These are phyloP conservation scores for Arachis monticola DNA, from an alignment of 331 rosid species.

Conservation along the genomic window DNA sequence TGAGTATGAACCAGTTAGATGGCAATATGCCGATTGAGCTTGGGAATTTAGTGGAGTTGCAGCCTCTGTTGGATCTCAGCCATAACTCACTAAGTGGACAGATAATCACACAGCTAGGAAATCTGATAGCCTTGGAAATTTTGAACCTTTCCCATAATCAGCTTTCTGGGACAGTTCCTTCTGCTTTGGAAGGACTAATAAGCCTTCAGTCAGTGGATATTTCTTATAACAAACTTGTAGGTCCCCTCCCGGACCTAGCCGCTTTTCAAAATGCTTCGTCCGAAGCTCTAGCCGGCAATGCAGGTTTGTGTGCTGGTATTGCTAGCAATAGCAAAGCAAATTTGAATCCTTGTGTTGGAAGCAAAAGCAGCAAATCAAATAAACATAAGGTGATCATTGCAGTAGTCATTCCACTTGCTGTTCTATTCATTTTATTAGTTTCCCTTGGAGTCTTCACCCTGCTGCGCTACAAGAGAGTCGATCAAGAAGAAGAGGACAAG, in stretches of 20 bases:
- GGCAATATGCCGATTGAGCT: slow-evolving; percentile 33
- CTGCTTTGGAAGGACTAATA: slow-evolving; percentile 15
- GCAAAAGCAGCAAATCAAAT: neutral
- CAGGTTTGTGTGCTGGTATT: slow-evolving; percentile 33
- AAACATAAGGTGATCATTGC: slow-evolving; percentile 30
- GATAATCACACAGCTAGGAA: slow-evolving; percentile 23
- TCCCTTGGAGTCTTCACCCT: slow-evolving; percentile 25
- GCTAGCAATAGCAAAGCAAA: slow-evolving; percentile 32
- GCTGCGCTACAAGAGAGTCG: neutral
- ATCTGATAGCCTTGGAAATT: slow-evolving; percentile 22
- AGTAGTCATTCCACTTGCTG: slow-evolving; percentile 36
- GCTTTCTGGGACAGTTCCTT: slow-evolving; percentile 36
- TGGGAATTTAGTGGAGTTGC: slow-evolving; percentile 32
- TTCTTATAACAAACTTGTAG: slow-evolving; percentile 44
- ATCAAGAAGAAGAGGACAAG: slow-evolving; percentile 8
- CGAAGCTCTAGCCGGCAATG: slow-evolving; percentile 29
- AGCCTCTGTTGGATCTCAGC: slow-evolving; percentile 42
- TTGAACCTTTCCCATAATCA: slow-evolving; percentile 45
- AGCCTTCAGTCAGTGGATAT: slow-evolving; percentile 42
- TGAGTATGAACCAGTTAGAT: slow-evolving; percentile 40
- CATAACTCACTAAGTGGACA: slow-evolving; percentile 40
- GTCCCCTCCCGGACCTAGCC: slow-evolving; percentile 36
- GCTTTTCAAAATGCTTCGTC: slow-evolving; percentile 31
- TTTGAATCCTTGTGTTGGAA: slow-evolving; percentile 34
- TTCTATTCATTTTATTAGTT: slow-evolving; percentile 30